These are phyloP conservation scores for Nannizziopsis barbatae DNA, from an alignment of 2,329 filamentous ascomycete genomes.

Conservation along the genomic window DNA sequence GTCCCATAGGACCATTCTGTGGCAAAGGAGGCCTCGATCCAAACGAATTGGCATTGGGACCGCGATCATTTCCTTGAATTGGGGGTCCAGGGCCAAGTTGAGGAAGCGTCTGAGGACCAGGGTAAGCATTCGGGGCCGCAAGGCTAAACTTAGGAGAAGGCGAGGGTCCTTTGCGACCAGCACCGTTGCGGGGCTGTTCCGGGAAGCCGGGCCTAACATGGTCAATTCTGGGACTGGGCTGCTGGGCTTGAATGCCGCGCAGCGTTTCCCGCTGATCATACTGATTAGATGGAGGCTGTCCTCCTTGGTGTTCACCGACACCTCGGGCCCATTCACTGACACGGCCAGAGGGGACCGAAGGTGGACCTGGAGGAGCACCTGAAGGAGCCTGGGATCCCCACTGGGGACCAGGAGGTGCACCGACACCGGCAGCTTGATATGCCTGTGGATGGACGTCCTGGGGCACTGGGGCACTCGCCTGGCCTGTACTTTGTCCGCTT, in stretches of 20 bases:
- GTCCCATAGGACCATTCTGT: slow-evolving; percentile 23
- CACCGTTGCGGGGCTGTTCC: slow-evolving; percentile 46
- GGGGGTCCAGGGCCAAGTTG: slow-evolving; percentile 39
- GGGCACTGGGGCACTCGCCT: slow-evolving; percentile 58
- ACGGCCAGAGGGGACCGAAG: slow-evolving; percentile 54
- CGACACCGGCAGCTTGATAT: slow-evolving; percentile 73
- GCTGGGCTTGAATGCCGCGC: slow-evolving; percentile 58
- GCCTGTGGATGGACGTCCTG: slow-evolving; percentile 94
- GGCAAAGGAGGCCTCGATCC: slow-evolving; percentile 37
- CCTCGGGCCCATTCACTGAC: slow-evolving; percentile 52
- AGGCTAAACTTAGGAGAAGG: slow-evolving; percentile 51
- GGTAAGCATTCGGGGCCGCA: slow-evolving; percentile 43
- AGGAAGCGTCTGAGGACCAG: slow-evolving; percentile 40
- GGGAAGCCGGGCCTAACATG: slow-evolving; percentile 54
- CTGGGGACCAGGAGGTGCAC: slow-evolving; percentile 73
- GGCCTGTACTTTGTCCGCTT: slow-evolving; percentile 64
- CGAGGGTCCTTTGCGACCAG: slow-evolving; percentile 44
- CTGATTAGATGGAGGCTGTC: slow-evolving; percentile 53
- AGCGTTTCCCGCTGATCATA: slow-evolving; percentile 69
- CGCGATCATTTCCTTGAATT: slow-evolving; percentile 30
- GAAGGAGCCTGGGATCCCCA: slow-evolving; percentile 65
- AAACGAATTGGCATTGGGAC: slow-evolving; percentile 19
- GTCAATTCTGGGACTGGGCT: slow-evolving; percentile 66
- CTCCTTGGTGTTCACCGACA: slow-evolving; percentile 55
- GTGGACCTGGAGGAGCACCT: slow-evolving; percentile 40